Base-by-base conservation (phyloP, 2,329 filamentous ascomycete species). In the Penicillium sp. region DNA sequence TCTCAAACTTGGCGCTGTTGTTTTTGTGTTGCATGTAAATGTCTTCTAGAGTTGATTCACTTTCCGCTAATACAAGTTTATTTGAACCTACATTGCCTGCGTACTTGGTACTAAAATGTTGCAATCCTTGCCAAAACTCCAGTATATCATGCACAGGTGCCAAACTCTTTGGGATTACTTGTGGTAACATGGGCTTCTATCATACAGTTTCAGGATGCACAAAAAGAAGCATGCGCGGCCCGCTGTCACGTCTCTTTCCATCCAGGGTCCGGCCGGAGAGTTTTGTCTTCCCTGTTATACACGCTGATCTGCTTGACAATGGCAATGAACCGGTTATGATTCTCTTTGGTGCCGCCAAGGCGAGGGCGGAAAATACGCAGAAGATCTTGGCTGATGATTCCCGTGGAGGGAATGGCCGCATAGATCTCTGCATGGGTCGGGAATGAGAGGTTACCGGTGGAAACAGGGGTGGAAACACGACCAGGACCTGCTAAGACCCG, bases 391-490 rank as follows among this genome's bases (percentile, higher is more conserved):
- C 67, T 68, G 4, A 60, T 47, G 22, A 72, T 72, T 10, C 70
- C 70, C 6, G 60, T 59, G 4, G 60, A 47, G 1, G 70, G 70
- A 28, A 73, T 72, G 1, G 66, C 62, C 9, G 67, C 66, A 45
- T 68, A 62, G 18, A 73, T 66, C 50, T 73, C 70, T 3, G 61
- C 65, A 5, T 61, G 59, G 1, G 68, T 69, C 6, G 68, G 69
- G 46, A 71, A 69, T n/a, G 50, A 43, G 31, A 54, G 55, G 12
- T 33, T 44, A 16, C 53, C 45, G 30, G 53, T 41, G 14, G 54
- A 47, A 13, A 44, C 44, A 2, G 61, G 59, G 1, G 61, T 64
- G 10, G 61, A 58, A 16, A 57, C 44, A 34, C 60, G 59, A 14
- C 41, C 48, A 42, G 48, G 52, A 18, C 51, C 55, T 59, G 38